Evolutionary conservation across 148 eudicot genomes (phyloP).

Genomic region (Mesembryanthemum crystallinum): DNA sequence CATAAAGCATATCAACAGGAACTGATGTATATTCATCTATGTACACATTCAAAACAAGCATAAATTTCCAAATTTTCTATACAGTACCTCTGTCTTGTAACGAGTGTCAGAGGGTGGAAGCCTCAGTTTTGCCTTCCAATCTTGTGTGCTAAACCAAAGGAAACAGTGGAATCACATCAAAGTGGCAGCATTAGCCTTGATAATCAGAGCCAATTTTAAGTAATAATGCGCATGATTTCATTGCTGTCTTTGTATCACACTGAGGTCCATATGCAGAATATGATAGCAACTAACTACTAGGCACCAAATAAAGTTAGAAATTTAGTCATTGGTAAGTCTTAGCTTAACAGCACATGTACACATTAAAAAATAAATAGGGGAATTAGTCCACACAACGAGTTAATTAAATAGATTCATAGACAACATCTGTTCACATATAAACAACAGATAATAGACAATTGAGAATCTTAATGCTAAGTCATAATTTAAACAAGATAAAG

Average conservation of each 20-base stretch:
- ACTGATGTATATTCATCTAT: neutral
- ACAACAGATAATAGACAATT: neutral
- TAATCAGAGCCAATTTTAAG: neutral
- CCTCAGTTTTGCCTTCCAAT: constrained; percentile 80
- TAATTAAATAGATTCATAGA: neutral
- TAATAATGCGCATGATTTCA: neutral
- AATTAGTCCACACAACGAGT: neutral
- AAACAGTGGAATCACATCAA: constrained; percentile 14
- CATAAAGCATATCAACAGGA: neutral
- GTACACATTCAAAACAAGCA: neutral
- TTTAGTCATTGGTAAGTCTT: neutral
- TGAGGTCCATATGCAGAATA: neutral
- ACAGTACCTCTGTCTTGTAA: constrained; percentile 71
- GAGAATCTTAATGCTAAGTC: neutral
- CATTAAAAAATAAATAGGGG: neutral
- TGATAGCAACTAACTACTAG: neutral
- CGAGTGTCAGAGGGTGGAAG: constrained; percentile 75
- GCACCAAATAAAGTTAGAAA: neutral
- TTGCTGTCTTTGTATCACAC: neutral
- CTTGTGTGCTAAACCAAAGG: constrained; percentile 52
- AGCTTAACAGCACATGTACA: neutral
- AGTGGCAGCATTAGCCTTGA: constrained; percentile 1
- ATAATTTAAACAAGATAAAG: neutral
- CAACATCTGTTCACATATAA: neutral
- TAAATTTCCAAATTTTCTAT: neutral